A percentile compares a stretch with the other conserved stretches of the same genome.
phyloP scores from a whole-genome alignment of 2,329 filamentous ascomycete species.

The Sclerotinia minor region DNA sequence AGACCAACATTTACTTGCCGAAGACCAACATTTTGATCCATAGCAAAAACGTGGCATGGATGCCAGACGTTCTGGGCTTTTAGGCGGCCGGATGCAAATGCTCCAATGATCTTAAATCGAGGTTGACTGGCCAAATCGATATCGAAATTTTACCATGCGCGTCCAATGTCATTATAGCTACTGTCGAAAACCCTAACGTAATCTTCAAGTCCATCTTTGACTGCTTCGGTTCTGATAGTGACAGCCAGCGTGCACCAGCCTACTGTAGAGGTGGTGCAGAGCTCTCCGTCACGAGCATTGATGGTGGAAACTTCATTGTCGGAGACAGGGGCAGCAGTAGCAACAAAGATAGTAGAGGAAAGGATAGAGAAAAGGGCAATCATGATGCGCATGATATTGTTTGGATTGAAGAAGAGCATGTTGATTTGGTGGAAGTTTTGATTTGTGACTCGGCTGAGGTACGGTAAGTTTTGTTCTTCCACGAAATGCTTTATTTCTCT shows the following conservation, averaged over 20 bases:
- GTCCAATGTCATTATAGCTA: not conserved
- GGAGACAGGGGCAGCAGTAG: not conserved
- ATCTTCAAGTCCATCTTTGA: not conserved
- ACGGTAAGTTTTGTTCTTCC: not conserved
- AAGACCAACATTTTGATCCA: not conserved
- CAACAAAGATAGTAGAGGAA: too few species aligned
- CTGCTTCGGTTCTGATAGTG: too few species aligned
- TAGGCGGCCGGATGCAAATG: not conserved
- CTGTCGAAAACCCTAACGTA: not conserved
- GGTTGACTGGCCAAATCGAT: constrained; percentile 4
- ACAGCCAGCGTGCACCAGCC: not conserved
- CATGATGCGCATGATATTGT: not conserved
- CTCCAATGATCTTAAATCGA: constrained; percentile 1
- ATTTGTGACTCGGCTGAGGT: not conserved
- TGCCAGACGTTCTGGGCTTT: not conserved
- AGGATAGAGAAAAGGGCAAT: not conserved
- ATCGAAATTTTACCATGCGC: too few species aligned
- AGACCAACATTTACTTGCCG: not conserved
- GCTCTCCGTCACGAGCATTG: not conserved
- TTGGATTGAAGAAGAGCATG: not conserved
- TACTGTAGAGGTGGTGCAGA: not conserved
- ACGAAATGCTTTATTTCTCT: not conserved
- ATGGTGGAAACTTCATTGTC: not conserved
- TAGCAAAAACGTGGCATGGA: not conserved
- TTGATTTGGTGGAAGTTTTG: not conserved